Evolutionary conservation across 495 filamentous ascomycete genomes (phyloP).

Genomic region (Daldinia decipiens): DNA sequence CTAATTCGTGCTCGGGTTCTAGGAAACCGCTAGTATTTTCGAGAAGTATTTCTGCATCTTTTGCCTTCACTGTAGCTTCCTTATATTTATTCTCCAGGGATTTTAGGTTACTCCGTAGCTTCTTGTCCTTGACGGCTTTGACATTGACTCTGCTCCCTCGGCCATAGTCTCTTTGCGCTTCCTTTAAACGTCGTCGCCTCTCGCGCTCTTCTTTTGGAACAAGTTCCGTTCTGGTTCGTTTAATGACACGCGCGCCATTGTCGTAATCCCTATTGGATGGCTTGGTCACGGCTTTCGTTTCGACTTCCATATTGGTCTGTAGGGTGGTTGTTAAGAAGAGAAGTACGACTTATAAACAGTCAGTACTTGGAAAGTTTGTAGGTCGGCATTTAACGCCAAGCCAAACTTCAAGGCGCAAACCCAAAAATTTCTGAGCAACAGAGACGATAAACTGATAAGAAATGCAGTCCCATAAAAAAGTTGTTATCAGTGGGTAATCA

Average conservation of each 20-base stretch:
- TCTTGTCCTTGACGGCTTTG: constrained; percentile 78
- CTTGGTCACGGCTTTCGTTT: constrained; percentile 9
- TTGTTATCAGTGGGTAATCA: constrained; percentile 24
- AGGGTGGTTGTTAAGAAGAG: background rate
- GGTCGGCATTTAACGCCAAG: constrained; percentile 24
- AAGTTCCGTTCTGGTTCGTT: constrained; percentile 57
- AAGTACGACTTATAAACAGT: background rate
- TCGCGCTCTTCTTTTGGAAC: constrained; percentile 54
- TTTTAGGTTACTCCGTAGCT: constrained; percentile 81
- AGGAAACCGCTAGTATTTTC: constrained; percentile 89
- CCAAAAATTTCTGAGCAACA: constrained; percentile 34
- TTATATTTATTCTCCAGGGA: constrained; percentile 83
- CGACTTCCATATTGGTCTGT: constrained; percentile 25
- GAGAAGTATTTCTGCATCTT: constrained; percentile 93
- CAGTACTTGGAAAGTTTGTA: constrained; percentile 5
- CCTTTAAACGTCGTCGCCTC: constrained; percentile 57
- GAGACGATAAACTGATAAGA: constrained; percentile 20
- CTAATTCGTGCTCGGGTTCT: constrained; percentile 87
- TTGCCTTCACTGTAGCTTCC: constrained; percentile 79
- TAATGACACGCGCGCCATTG: constrained; percentile 60
- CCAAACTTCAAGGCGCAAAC: constrained; percentile 17
- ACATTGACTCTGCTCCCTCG: constrained; percentile 76
- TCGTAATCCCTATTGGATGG: constrained; percentile 22
- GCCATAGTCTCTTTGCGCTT: constrained; percentile 84
- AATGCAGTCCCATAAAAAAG: constrained; percentile 42